phyloP scores from a whole-genome alignment of 805 yeast genomes.

The Isabelozyma pseudorhagii region DNA sequence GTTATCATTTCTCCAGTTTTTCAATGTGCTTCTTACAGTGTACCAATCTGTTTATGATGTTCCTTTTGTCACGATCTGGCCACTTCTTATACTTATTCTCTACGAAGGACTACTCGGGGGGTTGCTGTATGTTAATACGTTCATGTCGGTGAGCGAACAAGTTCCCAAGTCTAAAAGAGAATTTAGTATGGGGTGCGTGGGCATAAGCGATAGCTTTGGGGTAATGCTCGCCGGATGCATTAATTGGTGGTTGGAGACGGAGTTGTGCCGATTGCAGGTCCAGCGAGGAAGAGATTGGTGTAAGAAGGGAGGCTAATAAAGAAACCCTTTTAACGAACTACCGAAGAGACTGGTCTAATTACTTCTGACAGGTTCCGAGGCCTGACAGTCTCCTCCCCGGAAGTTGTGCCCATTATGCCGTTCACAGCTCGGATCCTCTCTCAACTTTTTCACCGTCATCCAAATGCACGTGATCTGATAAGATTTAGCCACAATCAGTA shows the following conservation, averaged over 20 bases:
- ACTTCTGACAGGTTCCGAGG: too few species aligned
- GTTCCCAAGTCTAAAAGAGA: conserved; percentile 38
- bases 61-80: conserved; percentile 58
- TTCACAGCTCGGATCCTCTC: too few species aligned
- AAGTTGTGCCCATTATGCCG: too few species aligned
- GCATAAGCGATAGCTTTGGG: conserved; percentile 71
- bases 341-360: too few species aligned
- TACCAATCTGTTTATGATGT: conserved; percentile 61
- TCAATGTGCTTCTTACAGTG: conserved; percentile 58
- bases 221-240: conserved; percentile 76
- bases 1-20: conserved; percentile 62
- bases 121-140: conserved; percentile 84
- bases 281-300: conserved; percentile 81
- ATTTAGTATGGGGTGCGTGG: conserved; percentile 32
- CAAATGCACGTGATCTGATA: background rate
- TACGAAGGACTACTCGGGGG: conserved; percentile 95
- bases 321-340: too few species aligned
- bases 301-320: background rate
- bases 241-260: conserved; percentile 71
- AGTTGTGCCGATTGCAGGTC: conserved; percentile 70
- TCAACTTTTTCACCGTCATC: too few species aligned
- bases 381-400: too few species aligned
- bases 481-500: background rate
- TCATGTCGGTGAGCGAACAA: conserved; percentile 66
- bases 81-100: conserved; percentile 60